Evolutionary conservation across 345 rosid genomes (phyloP).

Genomic region (Dipteronia dyeriana): DNA sequence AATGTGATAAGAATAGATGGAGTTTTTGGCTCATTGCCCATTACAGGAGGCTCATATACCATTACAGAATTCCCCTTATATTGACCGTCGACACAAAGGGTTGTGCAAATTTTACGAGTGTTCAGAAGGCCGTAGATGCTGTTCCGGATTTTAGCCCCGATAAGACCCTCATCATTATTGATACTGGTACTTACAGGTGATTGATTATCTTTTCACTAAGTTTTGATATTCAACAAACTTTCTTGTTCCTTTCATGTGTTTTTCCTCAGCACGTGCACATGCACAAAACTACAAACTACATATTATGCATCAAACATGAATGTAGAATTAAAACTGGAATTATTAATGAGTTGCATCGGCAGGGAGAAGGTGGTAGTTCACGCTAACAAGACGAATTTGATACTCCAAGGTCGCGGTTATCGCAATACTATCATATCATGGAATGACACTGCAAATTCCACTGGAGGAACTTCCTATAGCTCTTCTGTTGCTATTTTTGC

Average conservation of each 20-base stretch:
- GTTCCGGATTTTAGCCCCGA: conserved; percentile 57
- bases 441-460: conserved; percentile 88
- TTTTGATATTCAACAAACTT: background rate
- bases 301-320: background rate
- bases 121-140: conserved; percentile 72
- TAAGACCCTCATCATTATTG: conserved; percentile 59
- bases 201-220: conserved; percentile 18
- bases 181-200: conserved; percentile 81
- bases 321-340: background rate
- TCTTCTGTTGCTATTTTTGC: conserved; percentile 71
- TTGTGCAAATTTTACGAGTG: conserved; percentile 65
- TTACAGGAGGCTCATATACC: conserved; percentile 28
- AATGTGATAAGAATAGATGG: conserved; percentile 43
- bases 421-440: conserved; percentile 62
- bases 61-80: conserved; percentile 41
- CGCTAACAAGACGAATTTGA: conserved; percentile 64
- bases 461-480: conserved; percentile 65
- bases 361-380: conserved; percentile 81
- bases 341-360: conserved; percentile 11
- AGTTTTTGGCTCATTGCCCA: conserved; percentile 34
- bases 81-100: conserved; percentile 64
- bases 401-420: conserved; percentile 72
- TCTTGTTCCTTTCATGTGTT: background rate
- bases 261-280: background rate
- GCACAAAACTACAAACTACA: background rate